Conservation (phyloP, 2,329 filamentous ascomycete genomes). For the Sporothrix dimorphospora region DNA sequence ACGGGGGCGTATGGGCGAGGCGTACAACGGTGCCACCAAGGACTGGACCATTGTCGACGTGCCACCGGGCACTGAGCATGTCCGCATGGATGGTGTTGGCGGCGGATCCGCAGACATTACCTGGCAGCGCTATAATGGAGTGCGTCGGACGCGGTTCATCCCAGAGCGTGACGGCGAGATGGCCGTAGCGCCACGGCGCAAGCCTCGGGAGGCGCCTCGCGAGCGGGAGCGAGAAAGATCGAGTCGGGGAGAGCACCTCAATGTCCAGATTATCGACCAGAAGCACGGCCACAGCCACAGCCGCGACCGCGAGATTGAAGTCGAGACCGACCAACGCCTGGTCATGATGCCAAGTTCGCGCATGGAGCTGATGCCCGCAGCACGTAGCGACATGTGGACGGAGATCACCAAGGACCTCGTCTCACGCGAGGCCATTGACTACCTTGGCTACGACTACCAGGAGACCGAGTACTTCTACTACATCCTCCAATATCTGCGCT, state of each 20-base stretch:
- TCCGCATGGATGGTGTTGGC: slow-evolving; percentile 79
- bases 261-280: slow-evolving; percentile 50
- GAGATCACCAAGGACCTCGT: slow-evolving; percentile 96
- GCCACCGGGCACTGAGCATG: slow-evolving; percentile 78
- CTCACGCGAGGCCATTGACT: slow-evolving; percentile 80
- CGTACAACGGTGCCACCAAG: slow-evolving; percentile 71
- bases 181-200: slow-evolving; percentile 33
- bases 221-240: slow-evolving; percentile 37
- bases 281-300: slow-evolving; percentile 46
- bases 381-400: slow-evolving; percentile 80
- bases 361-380: slow-evolving; percentile 44
- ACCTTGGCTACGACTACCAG: slow-evolving; percentile 83
- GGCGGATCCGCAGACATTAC: slow-evolving; percentile 75
- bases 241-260: slow-evolving; percentile 44
- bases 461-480: slow-evolving; percentile 91
- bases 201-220: slow-evolving; percentile 34
- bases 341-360: slow-evolving; percentile 44
- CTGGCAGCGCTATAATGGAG: slow-evolving; percentile 79
- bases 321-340: slow-evolving; percentile 58
- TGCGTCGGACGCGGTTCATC: slow-evolving; percentile 73
- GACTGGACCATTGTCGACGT: slow-evolving; percentile 85
- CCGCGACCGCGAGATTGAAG: slow-evolving; percentile 53
- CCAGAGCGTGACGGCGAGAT: slow-evolving; percentile 62
- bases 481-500: slow-evolving; percentile 85
- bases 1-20: slow-evolving; percentile 72